A percentile compares a stretch with the other conserved stretches of the same genome.
Evolutionary conservation across 2,329 filamentous ascomycete species (phyloP).

Genomic region (Gyromitra esculenta): DNA sequence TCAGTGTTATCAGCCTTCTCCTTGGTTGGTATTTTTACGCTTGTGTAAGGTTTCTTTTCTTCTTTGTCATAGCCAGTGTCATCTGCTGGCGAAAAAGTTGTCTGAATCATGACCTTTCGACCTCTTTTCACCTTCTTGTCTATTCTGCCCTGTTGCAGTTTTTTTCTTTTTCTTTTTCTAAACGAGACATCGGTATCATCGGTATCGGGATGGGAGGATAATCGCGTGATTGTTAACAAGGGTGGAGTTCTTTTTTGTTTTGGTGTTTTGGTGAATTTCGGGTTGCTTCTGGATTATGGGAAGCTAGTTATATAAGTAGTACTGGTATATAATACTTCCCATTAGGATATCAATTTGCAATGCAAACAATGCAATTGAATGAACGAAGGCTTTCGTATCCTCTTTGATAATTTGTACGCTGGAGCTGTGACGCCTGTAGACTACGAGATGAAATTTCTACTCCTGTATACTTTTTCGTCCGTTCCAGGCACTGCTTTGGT

Average conservation of each 20-base stretch:
- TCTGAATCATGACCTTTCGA: conserved; percentile 12
- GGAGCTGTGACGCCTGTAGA: neutral
- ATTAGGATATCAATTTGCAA: conserved; percentile 47
- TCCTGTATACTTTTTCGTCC: conserved; percentile 48
- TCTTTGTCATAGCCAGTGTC: conserved; percentile 20
- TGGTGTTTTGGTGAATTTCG: conserved; percentile 45
- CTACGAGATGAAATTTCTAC: conserved; percentile 44
- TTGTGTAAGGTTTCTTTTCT: conserved; percentile 25
- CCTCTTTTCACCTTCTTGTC: conserved; percentile 35
- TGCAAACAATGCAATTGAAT: conserved; percentile 4
- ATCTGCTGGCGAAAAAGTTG: conserved; percentile 35
- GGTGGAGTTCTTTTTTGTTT: conserved; percentile 37
- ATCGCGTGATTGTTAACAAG: conserved; percentile 28
- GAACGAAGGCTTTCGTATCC: neutral
- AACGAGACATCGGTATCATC: conserved; percentile 13
- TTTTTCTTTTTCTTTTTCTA: conserved; percentile 16
- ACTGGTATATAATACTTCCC: conserved; percentile 47
- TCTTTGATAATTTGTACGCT: neutral
- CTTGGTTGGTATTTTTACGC: conserved; percentile 18
- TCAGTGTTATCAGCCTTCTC: conserved; percentile 9
- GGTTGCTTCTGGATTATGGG: conserved; percentile 33
- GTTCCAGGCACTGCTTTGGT: no score
- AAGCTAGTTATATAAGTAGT: conserved; percentile 29
- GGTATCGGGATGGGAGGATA: conserved; percentile 17
- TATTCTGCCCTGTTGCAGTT: conserved; percentile 26